phyloP scores from a whole-genome alignment of 192 early-diverging fungal species.

The Entophlyctis luteolus region DNA sequence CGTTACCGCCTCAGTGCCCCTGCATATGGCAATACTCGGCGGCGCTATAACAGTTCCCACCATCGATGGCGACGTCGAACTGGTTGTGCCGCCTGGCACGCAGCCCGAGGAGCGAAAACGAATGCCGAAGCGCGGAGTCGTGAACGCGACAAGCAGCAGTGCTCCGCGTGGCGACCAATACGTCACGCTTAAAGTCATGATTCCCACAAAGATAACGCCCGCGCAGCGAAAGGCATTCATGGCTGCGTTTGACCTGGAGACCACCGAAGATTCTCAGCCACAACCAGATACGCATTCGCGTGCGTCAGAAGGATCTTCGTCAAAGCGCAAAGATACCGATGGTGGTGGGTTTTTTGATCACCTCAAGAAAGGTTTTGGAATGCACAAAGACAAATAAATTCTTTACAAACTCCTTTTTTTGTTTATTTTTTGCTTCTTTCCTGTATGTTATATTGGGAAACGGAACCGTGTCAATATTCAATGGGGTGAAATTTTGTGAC shows the following conservation, averaged over 20 bases:
- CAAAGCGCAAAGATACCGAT: no score
- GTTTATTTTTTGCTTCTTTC: no score
- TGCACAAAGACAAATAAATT: no score
- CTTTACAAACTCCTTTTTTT: no score
- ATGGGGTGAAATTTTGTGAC: no score
- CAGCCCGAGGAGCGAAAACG: slow-evolving; percentile 85
- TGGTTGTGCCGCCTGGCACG: slow-evolving; percentile 77
- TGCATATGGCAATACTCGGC: slow-evolving; percentile 83
- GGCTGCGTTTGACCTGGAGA: slow-evolving; percentile 55
- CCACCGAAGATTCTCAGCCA: no score
- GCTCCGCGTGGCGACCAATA: slow-evolving; percentile 81
- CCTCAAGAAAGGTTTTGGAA: no score
- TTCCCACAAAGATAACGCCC: slow-evolving; percentile 63
- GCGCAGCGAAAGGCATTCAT: slow-evolving; percentile 45
- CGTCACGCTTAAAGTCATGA: slow-evolving; percentile 74
- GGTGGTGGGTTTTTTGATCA: no score
- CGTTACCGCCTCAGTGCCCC: slow-evolving; percentile 70
- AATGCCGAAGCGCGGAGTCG: slow-evolving; percentile 75
- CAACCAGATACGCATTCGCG: no score
- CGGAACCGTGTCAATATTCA: no score
- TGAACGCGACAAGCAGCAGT: slow-evolving; percentile 45
- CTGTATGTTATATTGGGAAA: no score
- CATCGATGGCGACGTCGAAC: slow-evolving; percentile 92
- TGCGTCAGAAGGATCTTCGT: no score
- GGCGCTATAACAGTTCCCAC: slow-evolving; percentile 84